Evolutionary conservation across 768 basidiomycete species (phyloP).

Genomic region (Naganishia friedmannii): DNA sequence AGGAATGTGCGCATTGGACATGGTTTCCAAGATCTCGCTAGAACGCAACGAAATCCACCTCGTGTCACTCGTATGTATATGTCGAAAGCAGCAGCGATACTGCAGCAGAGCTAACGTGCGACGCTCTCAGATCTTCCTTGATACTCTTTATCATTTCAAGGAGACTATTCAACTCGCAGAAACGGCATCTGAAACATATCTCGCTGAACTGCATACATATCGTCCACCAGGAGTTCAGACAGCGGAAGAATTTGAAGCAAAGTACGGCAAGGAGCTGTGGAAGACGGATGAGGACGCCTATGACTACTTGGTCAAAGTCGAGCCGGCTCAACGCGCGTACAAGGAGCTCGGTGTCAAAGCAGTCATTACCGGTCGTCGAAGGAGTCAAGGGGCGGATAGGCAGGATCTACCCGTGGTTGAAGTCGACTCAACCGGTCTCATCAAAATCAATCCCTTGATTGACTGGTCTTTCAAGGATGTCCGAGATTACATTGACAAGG

Average conservation of each 20-base stretch:
- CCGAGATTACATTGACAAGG: slow-evolving; percentile 74
- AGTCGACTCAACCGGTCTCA: slow-evolving; percentile 79
- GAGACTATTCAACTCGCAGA: slow-evolving; percentile 88
- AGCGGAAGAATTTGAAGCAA: slow-evolving; percentile 70
- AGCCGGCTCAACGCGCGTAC: slow-evolving; percentile 87
- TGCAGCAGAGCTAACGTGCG: not conserved
- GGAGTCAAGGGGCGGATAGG: slow-evolving; percentile 89
- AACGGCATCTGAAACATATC: slow-evolving; percentile 73
- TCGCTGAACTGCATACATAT: slow-evolving; percentile 70
- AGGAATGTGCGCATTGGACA: slow-evolving; percentile 87
- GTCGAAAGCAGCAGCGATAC: not conserved
- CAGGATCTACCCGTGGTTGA: slow-evolving; percentile 78
- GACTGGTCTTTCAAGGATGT: slow-evolving; percentile 81
- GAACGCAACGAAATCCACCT: slow-evolving; percentile 51
- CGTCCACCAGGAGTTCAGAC: slow-evolving; percentile 70
- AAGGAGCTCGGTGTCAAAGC: slow-evolving; percentile 70
- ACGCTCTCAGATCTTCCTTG: slow-evolving; percentile 69
- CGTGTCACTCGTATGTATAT: slow-evolving; percentile 59
- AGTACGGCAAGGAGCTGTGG: slow-evolving; percentile 80
- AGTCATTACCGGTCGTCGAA: slow-evolving; percentile 91
- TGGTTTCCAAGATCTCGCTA: slow-evolving; percentile 77
- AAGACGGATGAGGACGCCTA: slow-evolving; percentile 80
- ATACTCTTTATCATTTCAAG: slow-evolving; percentile 92
- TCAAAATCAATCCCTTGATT: slow-evolving; percentile 92
- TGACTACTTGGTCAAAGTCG: slow-evolving; percentile 92